Percentiles rank a stretch among this genome's conserved stretches.
These are phyloP conservation scores for Talaromyces atroroseus DNA, from an alignment of 2,329 filamentous ascomycete species.

Conservation along the genomic window DNA sequence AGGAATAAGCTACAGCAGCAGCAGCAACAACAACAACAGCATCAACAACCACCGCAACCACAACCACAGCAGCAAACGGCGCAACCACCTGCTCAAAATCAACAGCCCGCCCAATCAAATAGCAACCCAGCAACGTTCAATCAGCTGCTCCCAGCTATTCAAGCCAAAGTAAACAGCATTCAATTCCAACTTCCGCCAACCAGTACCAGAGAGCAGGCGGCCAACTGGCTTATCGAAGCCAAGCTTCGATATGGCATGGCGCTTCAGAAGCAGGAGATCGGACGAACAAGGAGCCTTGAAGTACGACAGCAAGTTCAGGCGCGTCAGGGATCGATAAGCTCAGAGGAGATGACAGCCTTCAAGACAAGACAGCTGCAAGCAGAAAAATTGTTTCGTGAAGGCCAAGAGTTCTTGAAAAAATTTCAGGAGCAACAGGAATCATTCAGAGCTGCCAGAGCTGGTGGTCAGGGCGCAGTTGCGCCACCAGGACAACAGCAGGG, in stretches of 20 bases:
- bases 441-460: slow-evolving; percentile 31
- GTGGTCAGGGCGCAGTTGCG: not conserved
- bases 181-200: slow-evolving; percentile 43
- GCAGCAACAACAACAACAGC: slow-evolving; percentile 24
- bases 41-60: slow-evolving; percentile 18
- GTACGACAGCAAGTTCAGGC: slow-evolving; percentile 35
- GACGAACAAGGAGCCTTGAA: slow-evolving; percentile 39
- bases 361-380: slow-evolving; percentile 37
- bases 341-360: slow-evolving; percentile 39
- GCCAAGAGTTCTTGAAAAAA: slow-evolving; percentile 42
- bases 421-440: slow-evolving; percentile 46
- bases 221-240: slow-evolving; percentile 44
- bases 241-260: slow-evolving; percentile 44
- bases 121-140: slow-evolving; percentile 36
- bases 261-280: slow-evolving; percentile 45
- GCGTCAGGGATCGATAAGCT: slow-evolving; percentile 28
- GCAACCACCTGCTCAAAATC: slow-evolving; percentile 22
- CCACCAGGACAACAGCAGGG: slow-evolving; percentile 13
- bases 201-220: slow-evolving; percentile 38
- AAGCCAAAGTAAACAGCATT: slow-evolving; percentile 41
- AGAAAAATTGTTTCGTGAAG: slow-evolving; percentile 39
- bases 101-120: slow-evolving; percentile 24
- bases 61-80: slow-evolving; percentile 29
- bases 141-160: slow-evolving; percentile 42
- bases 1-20: slow-evolving; percentile 36